Conservation (phyloP, 169 alveolate species). For the Condylostoma magnum region DNA sequence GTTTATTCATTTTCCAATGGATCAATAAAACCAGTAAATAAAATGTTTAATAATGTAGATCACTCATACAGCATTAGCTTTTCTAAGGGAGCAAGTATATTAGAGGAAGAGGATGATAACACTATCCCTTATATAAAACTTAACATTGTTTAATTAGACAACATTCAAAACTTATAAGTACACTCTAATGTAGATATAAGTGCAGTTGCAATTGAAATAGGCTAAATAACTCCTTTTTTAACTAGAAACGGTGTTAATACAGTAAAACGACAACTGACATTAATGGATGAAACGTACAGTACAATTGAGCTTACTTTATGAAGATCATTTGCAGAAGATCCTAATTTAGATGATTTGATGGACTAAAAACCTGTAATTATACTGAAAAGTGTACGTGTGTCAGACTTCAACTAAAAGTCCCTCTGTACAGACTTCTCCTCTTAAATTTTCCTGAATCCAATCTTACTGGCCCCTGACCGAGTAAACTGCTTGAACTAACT, state of each 20-base stretch:
- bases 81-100: neutral
- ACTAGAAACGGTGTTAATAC: neutral
- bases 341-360: neutral
- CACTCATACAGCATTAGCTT: neutral
- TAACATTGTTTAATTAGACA: too few species aligned
- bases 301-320: neutral
- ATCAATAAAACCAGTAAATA: neutral
- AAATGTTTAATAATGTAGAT: neutral
- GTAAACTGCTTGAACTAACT: too few species aligned
- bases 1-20: neutral
- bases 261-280: neutral
- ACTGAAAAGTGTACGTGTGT: too few species aligned
- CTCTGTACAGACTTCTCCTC: too few species aligned
- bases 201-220: neutral
- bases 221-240: neutral
- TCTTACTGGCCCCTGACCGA: too few species aligned
- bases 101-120: neutral
- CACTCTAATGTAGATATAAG: neutral
- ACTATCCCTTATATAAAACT: too few species aligned
- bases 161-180: too few species aligned
- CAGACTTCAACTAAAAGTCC: too few species aligned
- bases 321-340: neutral
- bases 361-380: too few species aligned
- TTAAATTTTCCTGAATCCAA: too few species aligned
- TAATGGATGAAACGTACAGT: neutral